Evolutionary conservation across 495 filamentous ascomycete species (phyloP).

Genomic region (Tuber aestivum): DNA sequence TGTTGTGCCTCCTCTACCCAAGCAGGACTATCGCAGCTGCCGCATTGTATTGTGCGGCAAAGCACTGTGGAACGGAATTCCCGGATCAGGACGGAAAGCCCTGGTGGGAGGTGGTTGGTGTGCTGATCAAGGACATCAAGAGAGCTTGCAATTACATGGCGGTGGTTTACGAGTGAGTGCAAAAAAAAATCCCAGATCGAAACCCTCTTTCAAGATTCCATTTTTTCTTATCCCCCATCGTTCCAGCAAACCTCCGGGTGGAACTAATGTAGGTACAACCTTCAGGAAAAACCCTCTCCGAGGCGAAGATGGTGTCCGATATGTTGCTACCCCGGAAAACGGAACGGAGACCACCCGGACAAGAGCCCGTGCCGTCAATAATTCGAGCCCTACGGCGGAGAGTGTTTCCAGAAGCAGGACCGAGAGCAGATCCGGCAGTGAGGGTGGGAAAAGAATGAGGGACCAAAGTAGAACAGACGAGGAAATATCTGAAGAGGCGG

Average conservation of each 20-base stretch:
- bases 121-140: slow-evolving; percentile 43
- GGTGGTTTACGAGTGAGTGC: slow-evolving; percentile 42
- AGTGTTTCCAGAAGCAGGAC: slow-evolving; percentile 38
- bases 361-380: slow-evolving; percentile 43
- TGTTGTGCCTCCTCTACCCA: slow-evolving; percentile 73
- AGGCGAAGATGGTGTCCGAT: slow-evolving; percentile 35
- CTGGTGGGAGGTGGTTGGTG: slow-evolving; percentile 76
- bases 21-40: slow-evolving; percentile 75
- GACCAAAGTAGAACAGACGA: slow-evolving; percentile 44
- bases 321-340: slow-evolving; percentile 41
- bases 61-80: slow-evolving; percentile 62
- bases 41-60: slow-evolving; percentile 76
- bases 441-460: slow-evolving; percentile 35
- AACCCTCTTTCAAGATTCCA: slow-evolving; percentile 46
- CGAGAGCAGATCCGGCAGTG: slow-evolving; percentile 37
- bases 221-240: slow-evolving; percentile 43
- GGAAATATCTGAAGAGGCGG: slow-evolving; percentile 44
- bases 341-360: slow-evolving; percentile 42
- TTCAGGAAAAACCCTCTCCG: slow-evolving; percentile 42
- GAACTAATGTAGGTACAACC: not conserved
- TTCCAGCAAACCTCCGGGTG: not conserved
- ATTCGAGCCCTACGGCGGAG: slow-evolving; percentile 40
- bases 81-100: slow-evolving; percentile 65
- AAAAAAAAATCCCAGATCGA: slow-evolving; percentile 38
- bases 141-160: slow-evolving; percentile 44